Conservation (phyloP, 306 rosid genomes). For the Rubus parviflorus region DNA sequence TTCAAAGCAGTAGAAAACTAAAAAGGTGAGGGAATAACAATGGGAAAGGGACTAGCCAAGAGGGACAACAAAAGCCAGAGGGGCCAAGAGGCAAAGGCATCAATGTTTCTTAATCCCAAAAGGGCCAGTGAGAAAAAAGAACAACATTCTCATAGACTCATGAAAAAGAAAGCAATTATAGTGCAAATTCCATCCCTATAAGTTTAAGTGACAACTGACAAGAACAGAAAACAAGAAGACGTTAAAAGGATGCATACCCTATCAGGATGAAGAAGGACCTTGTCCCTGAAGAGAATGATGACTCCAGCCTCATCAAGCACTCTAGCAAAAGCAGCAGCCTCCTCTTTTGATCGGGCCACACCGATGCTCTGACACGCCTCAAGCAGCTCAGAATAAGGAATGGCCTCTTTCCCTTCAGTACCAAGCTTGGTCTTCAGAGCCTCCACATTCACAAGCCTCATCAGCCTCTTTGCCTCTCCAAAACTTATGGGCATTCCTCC, state of each 20-base stretch:
- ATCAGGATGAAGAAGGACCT: slow-evolving; percentile 92
- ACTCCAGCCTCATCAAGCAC: slow-evolving; percentile 96
- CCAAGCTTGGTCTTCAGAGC: slow-evolving; percentile 68
- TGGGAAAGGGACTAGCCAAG: slow-evolving; percentile 1
- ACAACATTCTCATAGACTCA: background rate
- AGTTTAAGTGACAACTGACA: background rate
- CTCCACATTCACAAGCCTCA: slow-evolving; percentile 92
- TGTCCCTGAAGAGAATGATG: slow-evolving; percentile 75
- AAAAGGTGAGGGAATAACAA: slow-evolving; percentile 1
- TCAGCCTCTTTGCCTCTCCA: slow-evolving; percentile 76
- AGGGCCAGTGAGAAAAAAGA: background rate
- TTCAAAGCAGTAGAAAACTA: background rate
- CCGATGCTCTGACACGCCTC: slow-evolving; percentile 74
- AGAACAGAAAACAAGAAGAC: background rate
- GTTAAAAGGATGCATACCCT: slow-evolving; percentile 40
- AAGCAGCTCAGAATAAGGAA: slow-evolving; percentile 66
- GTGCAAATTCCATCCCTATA: background rate
- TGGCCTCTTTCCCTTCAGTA: slow-evolving; percentile 67
- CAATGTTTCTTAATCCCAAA: background rate
- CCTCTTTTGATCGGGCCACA: slow-evolving; percentile 63
- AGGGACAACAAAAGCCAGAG: background rate
- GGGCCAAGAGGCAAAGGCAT: background rate
- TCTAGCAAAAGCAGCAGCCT: slow-evolving; percentile 70
- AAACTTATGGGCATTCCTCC: slow-evolving; percentile 51
- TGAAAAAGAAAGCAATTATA: background rate